A percentile compares a stretch with the other conserved stretches of the same genome.
These are phyloP conservation scores for Helicocarpus griseus DNA, from an alignment of 2,329 filamentous ascomycete genomes.

Conservation along the genomic window DNA sequence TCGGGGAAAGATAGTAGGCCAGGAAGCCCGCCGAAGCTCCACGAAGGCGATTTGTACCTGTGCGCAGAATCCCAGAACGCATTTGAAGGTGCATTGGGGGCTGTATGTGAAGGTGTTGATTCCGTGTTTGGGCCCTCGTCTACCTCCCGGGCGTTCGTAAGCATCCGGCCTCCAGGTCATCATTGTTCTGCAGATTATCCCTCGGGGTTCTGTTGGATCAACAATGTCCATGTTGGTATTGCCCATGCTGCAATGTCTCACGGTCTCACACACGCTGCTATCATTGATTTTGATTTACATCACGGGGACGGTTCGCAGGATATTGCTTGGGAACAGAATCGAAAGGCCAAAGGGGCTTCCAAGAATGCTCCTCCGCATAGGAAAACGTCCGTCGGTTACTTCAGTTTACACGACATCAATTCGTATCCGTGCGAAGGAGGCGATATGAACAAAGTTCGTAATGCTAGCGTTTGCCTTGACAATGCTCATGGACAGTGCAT, in stretches of 20 bases:
- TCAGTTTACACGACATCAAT: conserved; percentile 96
- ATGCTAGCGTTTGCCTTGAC: conserved; percentile 88
- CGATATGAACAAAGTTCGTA: conserved; percentile 87
- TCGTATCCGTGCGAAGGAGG: conserved; percentile 93
- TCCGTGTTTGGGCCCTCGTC: conserved; percentile 59
- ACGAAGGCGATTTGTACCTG: conserved; percentile 85
- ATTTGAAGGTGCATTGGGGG: conserved; percentile 83
- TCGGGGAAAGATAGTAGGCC: conserved; percentile 32
- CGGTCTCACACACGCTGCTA: conserved; percentile 85
- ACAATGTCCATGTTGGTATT: conserved; percentile 96
- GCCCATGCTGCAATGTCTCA: conserved; percentile 78
- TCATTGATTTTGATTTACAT: conserved; percentile 84
- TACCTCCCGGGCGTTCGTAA: conserved; percentile 76
- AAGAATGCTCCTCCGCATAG: conserved; percentile 69
- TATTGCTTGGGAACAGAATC: conserved; percentile 86
- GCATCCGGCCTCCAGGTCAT: conserved; percentile 84
- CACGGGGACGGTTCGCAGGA: conserved; percentile 93
- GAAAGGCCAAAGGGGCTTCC: conserved; percentile 50
- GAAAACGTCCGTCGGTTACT: conserved; percentile 85
- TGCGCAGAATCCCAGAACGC: conserved; percentile 77
- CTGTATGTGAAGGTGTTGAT: conserved; percentile 88
- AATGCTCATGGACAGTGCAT: conserved; percentile 88
- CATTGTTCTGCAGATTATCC: conserved; percentile 85
- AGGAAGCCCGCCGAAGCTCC: conserved; percentile 47
- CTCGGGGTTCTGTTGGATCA: conserved; percentile 96